Evolutionary conservation across 169 alveolate species (phyloP), one percentile per base, ranked within the genome.

Genomic region (Cyclospora cayetanensis): DNA sequence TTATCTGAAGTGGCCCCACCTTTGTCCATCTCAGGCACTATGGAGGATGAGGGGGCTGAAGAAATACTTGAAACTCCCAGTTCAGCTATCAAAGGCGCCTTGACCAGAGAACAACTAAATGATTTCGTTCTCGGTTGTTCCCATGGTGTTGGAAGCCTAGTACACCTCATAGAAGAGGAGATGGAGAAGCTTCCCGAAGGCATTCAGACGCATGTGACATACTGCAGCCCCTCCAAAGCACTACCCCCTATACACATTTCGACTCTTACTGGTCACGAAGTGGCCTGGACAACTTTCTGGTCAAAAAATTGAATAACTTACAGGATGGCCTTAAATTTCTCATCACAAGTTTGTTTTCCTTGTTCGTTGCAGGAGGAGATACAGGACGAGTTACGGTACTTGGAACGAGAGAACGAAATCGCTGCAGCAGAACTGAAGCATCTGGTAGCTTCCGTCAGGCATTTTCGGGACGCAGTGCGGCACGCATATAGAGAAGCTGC

Each of bases 151-250:
- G 89, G 89, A 1, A 80, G 37, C 18, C 89, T 80, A 34, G 89
- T 80, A 53, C 89, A 80, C 39, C 46, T 31, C 89, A 80, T 80
- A 52, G 89, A 80, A 80, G 89, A 80, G 35, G 89, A 80, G 20
- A n/a, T 50, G 29, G 89, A 80, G 35, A 80, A 80, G 72, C 74
- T 80, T n/a, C 89, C 89, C 31, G 89, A 80, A 1, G 89, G 3
- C 89, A 15, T 80, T 35, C 89, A 80, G 52, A 7, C 89, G n/a
- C 76, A 80, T 29, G 89, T 80, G 52, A 4, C 53, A 42, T 25
- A 41, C 41, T 39, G 3, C 12, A 35, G n/a, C n/a, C n/a, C n/a
- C n/a, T n/a, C n/a, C n/a, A n/a, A n/a, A 42, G 20, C 87, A 46
- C n/a, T 15, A 46, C 43, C 50, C 42, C 46, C 53, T 18, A 3